Conservation (phyloP, 345 rosid genomes). For the Linum lewisii region DNA sequence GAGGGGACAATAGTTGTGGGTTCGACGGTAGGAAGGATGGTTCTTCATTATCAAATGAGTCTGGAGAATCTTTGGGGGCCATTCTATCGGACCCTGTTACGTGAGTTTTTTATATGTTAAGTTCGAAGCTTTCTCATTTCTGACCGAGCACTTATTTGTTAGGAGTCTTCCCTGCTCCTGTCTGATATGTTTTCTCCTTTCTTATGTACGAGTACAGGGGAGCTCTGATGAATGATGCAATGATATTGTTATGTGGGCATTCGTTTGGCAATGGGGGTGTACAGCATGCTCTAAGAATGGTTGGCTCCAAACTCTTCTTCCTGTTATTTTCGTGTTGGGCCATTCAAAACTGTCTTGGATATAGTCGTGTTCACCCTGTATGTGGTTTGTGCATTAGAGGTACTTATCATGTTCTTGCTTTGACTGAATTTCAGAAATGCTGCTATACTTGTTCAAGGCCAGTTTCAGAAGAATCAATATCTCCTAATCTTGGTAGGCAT, state of each 20-base stretch:
- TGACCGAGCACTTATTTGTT: constrained; percentile 3
- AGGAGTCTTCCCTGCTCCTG: background rate
- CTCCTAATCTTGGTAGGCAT: constrained; percentile 73
- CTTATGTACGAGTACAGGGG: constrained; percentile 36
- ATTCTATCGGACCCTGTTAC: constrained; percentile 72
- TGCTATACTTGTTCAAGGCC: constrained; percentile 65
- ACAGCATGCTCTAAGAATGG: constrained; percentile 48
- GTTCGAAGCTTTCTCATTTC: background rate
- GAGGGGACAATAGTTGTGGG: constrained; percentile 43
- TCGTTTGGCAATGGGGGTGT: constrained; percentile 75
- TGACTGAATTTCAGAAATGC: constrained; percentile 45
- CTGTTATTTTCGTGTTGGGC: background rate
- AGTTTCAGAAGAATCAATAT: constrained; percentile 51
- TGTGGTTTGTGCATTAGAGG: background rate
- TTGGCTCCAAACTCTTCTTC: constrained; percentile 18
- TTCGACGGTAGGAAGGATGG: constrained; percentile 67
- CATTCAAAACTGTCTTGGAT: background rate
- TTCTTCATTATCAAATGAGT: constrained; percentile 29
- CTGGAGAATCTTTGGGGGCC: constrained; percentile 61
- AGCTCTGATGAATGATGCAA: constrained; percentile 79
- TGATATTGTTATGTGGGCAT: constrained; percentile 89
- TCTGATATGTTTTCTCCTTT: background rate
- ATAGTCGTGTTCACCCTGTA: background rate
- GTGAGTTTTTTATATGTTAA: constrained; percentile 32
- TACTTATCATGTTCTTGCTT: constrained; percentile 11